Base-by-base conservation (phyloP, 164 flowering plant species). In the Echeveria elegans region DNA sequence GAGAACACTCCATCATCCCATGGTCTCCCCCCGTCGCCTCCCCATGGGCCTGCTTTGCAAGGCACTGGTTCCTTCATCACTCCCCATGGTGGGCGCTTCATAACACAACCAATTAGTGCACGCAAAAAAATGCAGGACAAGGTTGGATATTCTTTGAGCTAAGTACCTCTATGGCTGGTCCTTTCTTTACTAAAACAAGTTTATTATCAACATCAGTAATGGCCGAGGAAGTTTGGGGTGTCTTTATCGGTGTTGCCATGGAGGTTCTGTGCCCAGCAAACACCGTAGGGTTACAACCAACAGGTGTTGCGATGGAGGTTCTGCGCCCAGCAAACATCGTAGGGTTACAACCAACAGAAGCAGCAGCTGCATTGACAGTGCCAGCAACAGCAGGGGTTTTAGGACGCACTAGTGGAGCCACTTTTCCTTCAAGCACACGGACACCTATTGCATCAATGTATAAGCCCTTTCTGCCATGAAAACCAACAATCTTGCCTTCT, bases 1-100 rank as follows among this genome's bases (percentile, higher is more conserved):
- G 88, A 72, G 65, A 74, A 86, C 5, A 86, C 91, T 26, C 97
- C 97, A 77, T 88, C 97, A 71, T 91, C 96, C 97, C 97, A 91
- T 8, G 85, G 77, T 64, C 70, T 75, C 10, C 97, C 97, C 71
- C 91, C 88, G 31, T 88, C 88, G 1, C 97, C 97, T 23, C 97
- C 96, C 97, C 97, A 91, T 5, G 96, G 97, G 5, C 93, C 93
- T 0, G 89, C 80, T 31, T 84, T 88, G 47, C 74, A 77, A 56
- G 89, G 86, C 15, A 78, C 81, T 68, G 89, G 85, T 73, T 88
- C 88, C 70, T 86, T 87, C 15, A 85, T 72, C 56, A 83, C 70
- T 6, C 82, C 77, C 60, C 72, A 65, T 14, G 69, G 69, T 59
- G 74, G 78, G 88, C 87, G 37, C 75, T 30, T n/a, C 7, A 7